Conservation (phyloP, 2,329 filamentous ascomycete genomes). For the Penicillium sp. region DNA sequence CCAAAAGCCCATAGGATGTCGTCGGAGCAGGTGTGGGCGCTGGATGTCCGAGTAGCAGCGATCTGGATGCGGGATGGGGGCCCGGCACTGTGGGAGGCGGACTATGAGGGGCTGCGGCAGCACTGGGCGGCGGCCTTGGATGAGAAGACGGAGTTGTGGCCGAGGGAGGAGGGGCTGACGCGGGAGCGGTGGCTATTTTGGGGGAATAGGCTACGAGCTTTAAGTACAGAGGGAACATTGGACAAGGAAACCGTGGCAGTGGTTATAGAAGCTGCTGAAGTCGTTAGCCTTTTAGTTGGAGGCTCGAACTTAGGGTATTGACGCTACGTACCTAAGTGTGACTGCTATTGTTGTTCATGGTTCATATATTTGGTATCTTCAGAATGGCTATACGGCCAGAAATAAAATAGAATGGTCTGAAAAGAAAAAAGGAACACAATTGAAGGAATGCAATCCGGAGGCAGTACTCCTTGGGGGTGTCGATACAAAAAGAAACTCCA, state of each 20-base stretch:
- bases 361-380: slow-evolving; percentile 21
- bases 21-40: background rate
- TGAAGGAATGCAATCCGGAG: slow-evolving; percentile 8
- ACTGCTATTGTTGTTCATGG: background rate
- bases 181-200: background rate
- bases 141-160: background rate
- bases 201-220: background rate
- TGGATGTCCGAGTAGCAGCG: background rate
- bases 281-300: background rate
- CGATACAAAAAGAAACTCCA: slow-evolving; percentile 9
- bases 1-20: background rate
- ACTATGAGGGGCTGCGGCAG: background rate
- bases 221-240: background rate
- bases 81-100: background rate
- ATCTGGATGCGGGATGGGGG: background rate
- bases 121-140: background rate
- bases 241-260: background rate
- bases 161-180: background rate
- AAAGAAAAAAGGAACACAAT: slow-evolving; percentile 4
- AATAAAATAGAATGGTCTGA: slow-evolving; percentile 6
- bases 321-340: too few species aligned
- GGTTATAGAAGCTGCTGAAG: background rate
- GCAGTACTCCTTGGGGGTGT: slow-evolving; percentile 15
- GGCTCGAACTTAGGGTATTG: background rate
- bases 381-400: slow-evolving; percentile 15